Evolutionary conservation across 352 stramenopile genomes (phyloP), one percentile per base, ranked within the genome.

Genomic region (Peronospora belbahrii): DNA sequence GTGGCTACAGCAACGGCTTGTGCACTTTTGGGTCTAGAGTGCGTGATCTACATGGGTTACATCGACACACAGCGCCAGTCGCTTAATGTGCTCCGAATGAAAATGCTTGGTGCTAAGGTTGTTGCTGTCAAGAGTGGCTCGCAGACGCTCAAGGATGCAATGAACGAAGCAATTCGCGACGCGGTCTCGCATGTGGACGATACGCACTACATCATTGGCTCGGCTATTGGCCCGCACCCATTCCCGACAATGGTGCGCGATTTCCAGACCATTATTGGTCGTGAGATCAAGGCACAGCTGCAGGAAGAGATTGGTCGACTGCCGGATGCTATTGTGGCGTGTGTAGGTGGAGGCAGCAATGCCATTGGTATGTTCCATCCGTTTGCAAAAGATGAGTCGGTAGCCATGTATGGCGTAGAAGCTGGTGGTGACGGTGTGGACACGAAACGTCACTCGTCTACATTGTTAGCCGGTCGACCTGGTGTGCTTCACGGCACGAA

Each of bases 81-180:
- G 62, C 80, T 98, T 7, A 99, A 99, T 67, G 96, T 99, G 4
- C 98, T 98, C 62, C 89, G 95, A 40, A 99, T 99, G 96, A 98
- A 98, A 65, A 98, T 98, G 67, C 86, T 99, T n/a, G 95, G 96
- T 39, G 95, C 95, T 19, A 98, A 97, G 67, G 95, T 98, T 11
- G 72, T 98, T n/a, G 92, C 95, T 8, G 95, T 98, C n/a, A 83
- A 96, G 49, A 94, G 85, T 36, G 96, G 96, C 47, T 96, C 95
- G 55, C 69, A 85, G 52, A 99, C 95, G 38, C 79, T 99, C 32
- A 99, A 99, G 72, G 96, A 99, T 64, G 96, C 96, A 10, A 97
- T 99, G 44, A 98, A 98, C 62, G 95, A 98, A 67, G 96, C 96
- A 15, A 98, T 99, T 61, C 87, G 95, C 20, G 96, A 98, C 69